Conservation (phyloP, 139 green algal genomes). For the Diplosphaera chodatii region DNA sequence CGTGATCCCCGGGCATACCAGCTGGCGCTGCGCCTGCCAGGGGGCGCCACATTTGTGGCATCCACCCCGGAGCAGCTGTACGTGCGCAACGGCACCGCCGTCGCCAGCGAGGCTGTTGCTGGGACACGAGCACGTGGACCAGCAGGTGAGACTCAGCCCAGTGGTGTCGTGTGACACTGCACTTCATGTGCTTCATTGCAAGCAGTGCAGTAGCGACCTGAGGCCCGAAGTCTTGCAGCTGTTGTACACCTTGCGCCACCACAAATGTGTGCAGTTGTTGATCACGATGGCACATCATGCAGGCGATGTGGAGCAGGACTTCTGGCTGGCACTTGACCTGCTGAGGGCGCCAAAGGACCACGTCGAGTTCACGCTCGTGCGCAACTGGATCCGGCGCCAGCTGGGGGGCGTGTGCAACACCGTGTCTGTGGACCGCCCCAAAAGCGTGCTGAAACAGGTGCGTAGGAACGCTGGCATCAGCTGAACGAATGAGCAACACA, state of each 20-base stretch:
- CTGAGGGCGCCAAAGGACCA: constrained; percentile 87
- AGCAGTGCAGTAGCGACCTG: too few species aligned
- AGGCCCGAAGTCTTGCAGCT: too few species aligned
- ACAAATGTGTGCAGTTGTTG: too few species aligned
- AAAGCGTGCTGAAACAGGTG: constrained; percentile 73
- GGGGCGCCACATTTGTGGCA: constrained; percentile 73
- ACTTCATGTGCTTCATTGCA: too few species aligned
- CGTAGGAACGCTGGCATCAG: too few species aligned
- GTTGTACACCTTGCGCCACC: too few species aligned
- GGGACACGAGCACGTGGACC: constrained; percentile 72
- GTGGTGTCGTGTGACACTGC: too few species aligned
- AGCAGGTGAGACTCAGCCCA: constrained; percentile 27
- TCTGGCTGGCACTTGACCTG: constrained; percentile 81
- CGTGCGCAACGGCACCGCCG: constrained; percentile 45
- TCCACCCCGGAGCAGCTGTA: constrained; percentile 93
- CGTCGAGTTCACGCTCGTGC: constrained; percentile 84
- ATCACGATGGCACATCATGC: too few species aligned
- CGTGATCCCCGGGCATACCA: constrained; percentile 86
- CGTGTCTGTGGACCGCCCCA: constrained; percentile 77
- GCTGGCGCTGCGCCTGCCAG: constrained; percentile 55
- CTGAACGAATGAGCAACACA: too few species aligned
- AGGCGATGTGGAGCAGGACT: constrained; percentile 75
- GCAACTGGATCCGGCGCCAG: constrained; percentile 63
- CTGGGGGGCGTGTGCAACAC: constrained; percentile 34
- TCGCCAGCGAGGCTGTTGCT: constrained; percentile 89